Evolutionary conservation across 2,329 filamentous ascomycete species (phyloP).

Genomic region (Mollisiaceae sp.): DNA sequence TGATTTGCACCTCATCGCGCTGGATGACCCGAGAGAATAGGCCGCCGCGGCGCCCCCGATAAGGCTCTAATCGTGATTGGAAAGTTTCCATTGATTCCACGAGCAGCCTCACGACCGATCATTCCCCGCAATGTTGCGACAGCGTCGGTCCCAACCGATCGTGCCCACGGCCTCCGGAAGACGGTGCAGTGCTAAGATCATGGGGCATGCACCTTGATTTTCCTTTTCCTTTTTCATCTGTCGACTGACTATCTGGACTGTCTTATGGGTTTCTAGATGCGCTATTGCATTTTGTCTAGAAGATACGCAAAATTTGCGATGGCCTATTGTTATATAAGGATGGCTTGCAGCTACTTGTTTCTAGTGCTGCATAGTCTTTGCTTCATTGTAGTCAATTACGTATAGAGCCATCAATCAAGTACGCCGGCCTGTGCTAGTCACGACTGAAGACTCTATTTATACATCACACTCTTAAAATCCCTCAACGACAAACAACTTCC

Average conservation of each 20-base stretch:
- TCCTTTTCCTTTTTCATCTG: not conserved
- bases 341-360: not conserved
- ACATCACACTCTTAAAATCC: not conserved
- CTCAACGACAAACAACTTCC: not conserved
- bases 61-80: conserved; percentile 1
- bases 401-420: not conserved
- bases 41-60: conserved; percentile 8
- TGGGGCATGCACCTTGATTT: not conserved
- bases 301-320: not conserved
- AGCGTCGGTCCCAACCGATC: not conserved
- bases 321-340: not conserved
- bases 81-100: not conserved
- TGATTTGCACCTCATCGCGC: not conserved
- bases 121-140: not conserved
- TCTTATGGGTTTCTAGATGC: not conserved
- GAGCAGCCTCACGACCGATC: not conserved
- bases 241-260: not conserved
- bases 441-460: not conserved
- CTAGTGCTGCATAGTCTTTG: not conserved
- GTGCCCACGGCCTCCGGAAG: not conserved
- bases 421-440: not conserved
- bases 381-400: not conserved
- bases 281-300: not conserved
- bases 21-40: not conserved
- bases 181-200: not conserved